phyloP scores from a whole-genome alignment of 768 basidiomycete genomes.

The Rhizopogon rudus region DNA sequence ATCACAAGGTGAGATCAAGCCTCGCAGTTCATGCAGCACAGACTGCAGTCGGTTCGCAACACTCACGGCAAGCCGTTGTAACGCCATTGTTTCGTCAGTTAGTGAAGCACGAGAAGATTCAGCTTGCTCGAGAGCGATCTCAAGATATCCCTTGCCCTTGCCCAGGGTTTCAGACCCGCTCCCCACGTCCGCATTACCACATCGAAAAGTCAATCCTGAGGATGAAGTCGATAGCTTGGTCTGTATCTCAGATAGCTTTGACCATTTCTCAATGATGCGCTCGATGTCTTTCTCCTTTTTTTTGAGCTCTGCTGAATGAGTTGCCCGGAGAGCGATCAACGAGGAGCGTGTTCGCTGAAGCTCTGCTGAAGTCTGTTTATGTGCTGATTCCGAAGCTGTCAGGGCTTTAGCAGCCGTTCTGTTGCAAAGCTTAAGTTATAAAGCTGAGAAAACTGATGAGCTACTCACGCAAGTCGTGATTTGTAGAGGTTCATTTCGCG shows the following conservation, averaged over 20 bases:
- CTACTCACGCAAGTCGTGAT: conserved; percentile 62
- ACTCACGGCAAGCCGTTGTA: conserved; percentile 56
- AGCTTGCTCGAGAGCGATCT: conserved; percentile 68
- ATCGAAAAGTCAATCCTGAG: conserved; percentile 46
- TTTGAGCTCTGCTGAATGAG: conserved; percentile 69
- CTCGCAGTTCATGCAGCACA: conserved; percentile 43
- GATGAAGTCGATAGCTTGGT: conserved; percentile 44
- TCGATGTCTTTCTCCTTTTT: conserved; percentile 81
- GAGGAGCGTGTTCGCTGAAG: conserved; percentile 68
- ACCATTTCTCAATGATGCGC: conserved; percentile 69
- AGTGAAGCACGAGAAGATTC: conserved; percentile 62
- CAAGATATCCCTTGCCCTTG: conserved; percentile 52
- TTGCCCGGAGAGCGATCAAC: conserved; percentile 63
- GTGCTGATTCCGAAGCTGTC: conserved; percentile 54
- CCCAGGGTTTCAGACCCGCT: conserved; percentile 41
- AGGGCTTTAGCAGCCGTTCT: conserved; percentile 52
- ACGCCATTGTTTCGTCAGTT: conserved; percentile 55
- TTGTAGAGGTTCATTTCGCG: conserved; percentile 73
- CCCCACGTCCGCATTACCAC: conserved; percentile 45
- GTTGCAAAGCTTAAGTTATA: neutral
- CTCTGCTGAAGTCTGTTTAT: conserved; percentile 67
- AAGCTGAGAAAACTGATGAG: neutral
- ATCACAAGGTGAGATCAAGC: conserved; percentile 31
- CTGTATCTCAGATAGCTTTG: conserved; percentile 65
- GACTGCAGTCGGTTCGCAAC: conserved; percentile 63